A percentile compares a stretch with the other conserved stretches of the same genome.
These are phyloP conservation scores for Populus trichocarpa DNA, from an alignment of 441 rosid species.

Conservation along the genomic window DNA sequence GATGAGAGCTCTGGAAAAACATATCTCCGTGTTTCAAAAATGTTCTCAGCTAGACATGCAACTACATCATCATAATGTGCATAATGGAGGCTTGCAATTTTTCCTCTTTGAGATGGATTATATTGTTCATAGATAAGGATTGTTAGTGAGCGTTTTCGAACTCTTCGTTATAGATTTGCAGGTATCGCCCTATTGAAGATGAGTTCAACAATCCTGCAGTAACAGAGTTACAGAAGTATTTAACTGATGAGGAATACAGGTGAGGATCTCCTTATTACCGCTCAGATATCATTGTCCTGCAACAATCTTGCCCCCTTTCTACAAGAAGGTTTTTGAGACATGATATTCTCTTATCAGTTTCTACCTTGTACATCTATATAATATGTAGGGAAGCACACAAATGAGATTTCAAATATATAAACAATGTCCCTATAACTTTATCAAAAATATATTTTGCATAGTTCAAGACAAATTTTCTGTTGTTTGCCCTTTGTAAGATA, in stretches of 20 bases:
- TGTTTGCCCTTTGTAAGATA: background rate
- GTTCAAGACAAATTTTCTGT: no score
- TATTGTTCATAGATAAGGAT: background rate
- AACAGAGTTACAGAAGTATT: conserved; percentile 67
- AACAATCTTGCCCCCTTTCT: background rate
- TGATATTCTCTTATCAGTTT: no score
- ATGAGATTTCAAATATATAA: no score
- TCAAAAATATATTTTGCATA: no score
- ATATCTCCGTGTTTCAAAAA: background rate
- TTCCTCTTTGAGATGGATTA: background rate
- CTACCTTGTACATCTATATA: no score
- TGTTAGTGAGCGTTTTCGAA: conserved; percentile 12
- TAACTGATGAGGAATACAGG: conserved; percentile 84
- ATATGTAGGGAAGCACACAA: no score
- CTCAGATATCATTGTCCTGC: background rate
- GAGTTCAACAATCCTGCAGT: conserved; percentile 68
- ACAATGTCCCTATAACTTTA: no score
- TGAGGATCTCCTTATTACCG: conserved; percentile 17
- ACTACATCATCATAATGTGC: background rate
- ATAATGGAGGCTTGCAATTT: background rate
- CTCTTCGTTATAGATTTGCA: conserved; percentile 61
- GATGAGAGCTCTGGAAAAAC: background rate
- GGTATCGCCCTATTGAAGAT: conserved; percentile 70
- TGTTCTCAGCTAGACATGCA: background rate
- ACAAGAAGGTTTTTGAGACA: no score